These are phyloP conservation scores for Komagataella phaffii DNA, from an alignment of 805 yeast species.

Conservation along the genomic window DNA sequence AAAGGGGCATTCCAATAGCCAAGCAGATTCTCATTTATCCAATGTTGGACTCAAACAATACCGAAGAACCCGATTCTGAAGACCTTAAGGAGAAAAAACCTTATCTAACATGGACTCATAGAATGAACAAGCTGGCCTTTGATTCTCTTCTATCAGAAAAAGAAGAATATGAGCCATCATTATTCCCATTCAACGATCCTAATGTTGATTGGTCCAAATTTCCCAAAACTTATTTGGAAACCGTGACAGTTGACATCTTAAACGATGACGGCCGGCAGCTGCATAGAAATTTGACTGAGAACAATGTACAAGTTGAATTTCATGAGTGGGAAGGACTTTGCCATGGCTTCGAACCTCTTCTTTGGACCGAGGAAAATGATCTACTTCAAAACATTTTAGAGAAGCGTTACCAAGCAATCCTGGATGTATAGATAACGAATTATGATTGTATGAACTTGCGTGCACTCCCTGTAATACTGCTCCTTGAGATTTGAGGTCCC, in stretches of 20 bases:
- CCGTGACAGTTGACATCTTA: not conserved
- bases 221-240: not conserved
- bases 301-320: not conserved
- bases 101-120: not conserved
- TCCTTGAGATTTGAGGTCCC: too few species aligned
- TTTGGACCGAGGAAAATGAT: not conserved
- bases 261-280: not conserved
- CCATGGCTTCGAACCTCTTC: not conserved
- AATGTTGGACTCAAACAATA: not conserved
- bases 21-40: not conserved
- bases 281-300: not conserved
- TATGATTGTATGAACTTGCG: not conserved
- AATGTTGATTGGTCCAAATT: not conserved
- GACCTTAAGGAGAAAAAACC: not conserved
- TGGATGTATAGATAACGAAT: not conserved
- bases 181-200: not conserved
- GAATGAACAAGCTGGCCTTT: not conserved
- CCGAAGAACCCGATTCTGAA: not conserved
- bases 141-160: not conserved
- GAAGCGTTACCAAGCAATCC: not conserved
- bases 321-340: not conserved
- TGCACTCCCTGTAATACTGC: too few species aligned
- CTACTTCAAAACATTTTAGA: not conserved
- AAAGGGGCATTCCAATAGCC: not conserved
- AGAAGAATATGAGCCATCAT: not conserved